Base-by-base conservation (phyloP, 1,139 yeast species). In the Neolecta irregularis region DNA sequence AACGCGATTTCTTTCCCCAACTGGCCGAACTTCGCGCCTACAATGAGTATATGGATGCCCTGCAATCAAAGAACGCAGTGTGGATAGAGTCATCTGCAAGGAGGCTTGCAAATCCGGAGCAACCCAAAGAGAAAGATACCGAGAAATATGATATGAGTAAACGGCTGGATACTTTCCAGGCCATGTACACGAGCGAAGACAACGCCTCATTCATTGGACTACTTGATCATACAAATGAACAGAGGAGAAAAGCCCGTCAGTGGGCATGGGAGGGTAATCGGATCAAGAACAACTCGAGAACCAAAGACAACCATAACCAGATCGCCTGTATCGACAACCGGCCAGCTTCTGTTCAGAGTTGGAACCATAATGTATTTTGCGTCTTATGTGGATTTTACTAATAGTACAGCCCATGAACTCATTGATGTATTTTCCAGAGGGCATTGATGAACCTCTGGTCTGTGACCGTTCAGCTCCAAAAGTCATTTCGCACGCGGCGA, bases 111-210 rank as follows among this genome's bases (percentile, higher is more conserved):
- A 31, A 12, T 16, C 28, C 7, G 17, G 17, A 5, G 28, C 13
- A 17, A 20, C 15, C 15, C 24, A n/a, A 16, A 7, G 31, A 16
- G 9, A 11, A 20, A 32, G 30, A 26, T 39, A 13, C 26, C 44
- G 24, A 44, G 45, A n/a, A n/a, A 4, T 15, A 11, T n/a, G 18
- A 25, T 9, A 30, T 24, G 7, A n/a, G 28, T 6, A 17, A 41
- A 21, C 25, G 38, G 8, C 35, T 46, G n/a, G 43, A 37, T 24
- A 35, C 45, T 17, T 55, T 48, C 30, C 58, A 53, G 32, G 44
- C 46, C 6, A 45, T 40, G 12, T 46, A 48, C 33, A 55, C 57
- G 1, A 50, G 58, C 1, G 58, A 55, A 36, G 60, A 55, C 37
- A 55, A 54, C 37, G 52, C 48, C 7, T 50, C 56, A 17, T 54